A percentile compares a stretch with the other conserved stretches of the same genome.
These are phyloP conservation scores for Capsicum baccatum DNA, from an alignment of 257 asterid species.

Conservation along the genomic window DNA sequence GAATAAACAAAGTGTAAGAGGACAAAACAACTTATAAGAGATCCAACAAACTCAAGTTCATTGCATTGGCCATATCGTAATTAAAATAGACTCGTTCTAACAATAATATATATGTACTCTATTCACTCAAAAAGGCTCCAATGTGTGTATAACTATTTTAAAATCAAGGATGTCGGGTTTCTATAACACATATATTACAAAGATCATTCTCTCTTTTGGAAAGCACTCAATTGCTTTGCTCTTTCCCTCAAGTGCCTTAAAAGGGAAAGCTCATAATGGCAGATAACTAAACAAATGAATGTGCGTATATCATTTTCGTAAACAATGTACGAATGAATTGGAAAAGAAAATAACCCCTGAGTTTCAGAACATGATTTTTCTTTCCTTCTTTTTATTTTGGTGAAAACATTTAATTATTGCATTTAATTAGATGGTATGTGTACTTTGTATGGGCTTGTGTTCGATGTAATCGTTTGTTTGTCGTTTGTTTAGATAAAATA, in stretches of 20 bases:
- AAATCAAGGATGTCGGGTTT: conserved; percentile 17
- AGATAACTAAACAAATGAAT: conserved; percentile 13
- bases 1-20: not conserved
- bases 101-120: not conserved
- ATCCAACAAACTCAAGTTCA: not conserved
- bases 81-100: not conserved
- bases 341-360: not conserved
- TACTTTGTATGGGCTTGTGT: too few relatives aligned
- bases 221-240: conserved; percentile 22
- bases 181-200: not conserved
- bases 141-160: not conserved
- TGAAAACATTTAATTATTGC: too few relatives aligned
- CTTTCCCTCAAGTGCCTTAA: conserved; percentile 6
- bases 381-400: too few relatives aligned
- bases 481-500: too few relatives aligned
- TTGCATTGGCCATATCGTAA: not conserved
- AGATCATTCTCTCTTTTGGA: conserved; percentile 26
- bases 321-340: not conserved
- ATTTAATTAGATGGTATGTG: too few relatives aligned
- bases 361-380: not conserved
- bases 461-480: too few relatives aligned
- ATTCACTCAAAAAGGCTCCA: conserved; percentile 17
- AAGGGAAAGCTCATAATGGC: conserved; percentile 3
- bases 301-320: conserved; percentile 19
- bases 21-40: not conserved